Conservation (phyloP, 345 rosid species). For the Gossypium turneri region DNA sequence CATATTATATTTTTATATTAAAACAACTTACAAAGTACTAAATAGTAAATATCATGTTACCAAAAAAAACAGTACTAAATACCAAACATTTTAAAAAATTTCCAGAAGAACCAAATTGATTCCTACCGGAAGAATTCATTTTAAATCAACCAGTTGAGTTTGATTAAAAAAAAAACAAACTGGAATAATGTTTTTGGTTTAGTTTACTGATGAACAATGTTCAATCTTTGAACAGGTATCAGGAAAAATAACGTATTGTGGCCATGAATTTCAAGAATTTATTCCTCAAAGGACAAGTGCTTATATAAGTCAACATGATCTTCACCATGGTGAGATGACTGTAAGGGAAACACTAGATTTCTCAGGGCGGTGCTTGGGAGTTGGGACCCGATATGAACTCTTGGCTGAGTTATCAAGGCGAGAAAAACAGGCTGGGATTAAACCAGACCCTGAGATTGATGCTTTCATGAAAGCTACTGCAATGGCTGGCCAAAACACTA, state of each 20-base stretch:
- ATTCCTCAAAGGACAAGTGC: constrained; percentile 58
- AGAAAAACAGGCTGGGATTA: constrained; percentile 48
- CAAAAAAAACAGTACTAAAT: too few relatives aligned
- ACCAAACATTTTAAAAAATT: too few relatives aligned
- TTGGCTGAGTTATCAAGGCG: constrained; percentile 43
- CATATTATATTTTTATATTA: too few relatives aligned
- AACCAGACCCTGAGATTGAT: constrained; percentile 57
- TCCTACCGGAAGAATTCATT: too few relatives aligned
- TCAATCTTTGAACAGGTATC: constrained; percentile 27
- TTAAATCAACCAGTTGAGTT: background rate
- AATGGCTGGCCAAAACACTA: constrained; percentile 38
- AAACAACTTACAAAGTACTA: too few relatives aligned
- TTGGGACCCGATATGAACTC: constrained; percentile 43
- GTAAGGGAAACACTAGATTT: constrained; percentile 57
- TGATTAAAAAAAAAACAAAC: background rate
- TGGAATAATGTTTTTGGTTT: background rate
- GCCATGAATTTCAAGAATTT: constrained; percentile 46
- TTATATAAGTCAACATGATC: constrained; percentile 61
- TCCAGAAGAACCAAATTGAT: too few relatives aligned
- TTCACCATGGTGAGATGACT: constrained; percentile 64
- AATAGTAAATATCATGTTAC: too few relatives aligned
- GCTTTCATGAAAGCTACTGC: constrained; percentile 68
- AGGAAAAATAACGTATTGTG: constrained; percentile 46
- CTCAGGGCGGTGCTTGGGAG: constrained; percentile 57
- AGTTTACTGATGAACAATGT: background rate